Percentiles rank a stretch among this genome's conserved stretches.
phyloP scores from a whole-genome alignment of 2,329 filamentous ascomycete species.

The Xylaria sp. region DNA sequence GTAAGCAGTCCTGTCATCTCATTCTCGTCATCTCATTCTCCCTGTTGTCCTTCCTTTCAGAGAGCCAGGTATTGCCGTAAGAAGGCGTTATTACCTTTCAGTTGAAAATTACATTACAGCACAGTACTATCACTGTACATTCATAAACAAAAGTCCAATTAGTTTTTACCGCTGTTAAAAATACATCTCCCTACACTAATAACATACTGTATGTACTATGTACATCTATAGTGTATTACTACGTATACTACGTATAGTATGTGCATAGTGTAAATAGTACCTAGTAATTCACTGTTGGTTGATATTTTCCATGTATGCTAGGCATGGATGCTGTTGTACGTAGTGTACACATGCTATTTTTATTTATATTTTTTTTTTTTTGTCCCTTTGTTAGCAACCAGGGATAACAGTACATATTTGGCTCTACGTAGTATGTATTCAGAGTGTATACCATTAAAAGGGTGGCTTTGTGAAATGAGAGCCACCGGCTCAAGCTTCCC shows the following conservation, averaged over 20 bases:
- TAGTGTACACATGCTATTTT: not conserved
- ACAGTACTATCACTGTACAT: not conserved
- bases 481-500: not conserved
- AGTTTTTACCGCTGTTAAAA: not conserved
- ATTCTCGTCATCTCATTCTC: not conserved
- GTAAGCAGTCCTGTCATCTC: conserved; percentile 16
- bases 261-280: not conserved
- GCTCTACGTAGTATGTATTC: too few species aligned
- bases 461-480: conserved; percentile 4
- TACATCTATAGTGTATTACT: too few species aligned
- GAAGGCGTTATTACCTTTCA: conserved; percentile 3
- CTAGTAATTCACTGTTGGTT: not conserved
- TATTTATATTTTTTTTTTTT: too few species aligned
- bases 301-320: not conserved
- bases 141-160: not conserved
- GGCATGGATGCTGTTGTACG: not conserved
- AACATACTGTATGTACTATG: too few species aligned
- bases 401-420: not conserved
- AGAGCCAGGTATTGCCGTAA: not conserved
- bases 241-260: too few species aligned
- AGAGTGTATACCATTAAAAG: not conserved
- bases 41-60: not conserved
- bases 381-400: not conserved
- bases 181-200: too few species aligned
- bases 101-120: too few species aligned